Conservation (phyloP, 306 rosid species). For the Potentilla sterilis region DNA sequence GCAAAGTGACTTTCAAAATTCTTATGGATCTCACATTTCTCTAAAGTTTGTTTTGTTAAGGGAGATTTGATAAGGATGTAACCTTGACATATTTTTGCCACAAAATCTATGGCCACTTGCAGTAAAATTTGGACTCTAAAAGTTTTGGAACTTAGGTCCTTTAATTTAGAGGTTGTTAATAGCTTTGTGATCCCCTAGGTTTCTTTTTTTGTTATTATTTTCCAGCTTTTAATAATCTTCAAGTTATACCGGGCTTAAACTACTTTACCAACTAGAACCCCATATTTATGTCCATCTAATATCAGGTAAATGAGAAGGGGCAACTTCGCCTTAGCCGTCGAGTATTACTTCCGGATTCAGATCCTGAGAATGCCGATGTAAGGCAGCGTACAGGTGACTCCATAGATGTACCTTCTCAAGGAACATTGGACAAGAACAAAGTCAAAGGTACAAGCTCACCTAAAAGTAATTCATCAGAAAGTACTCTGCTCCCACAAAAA, state of each 20-base stretch:
- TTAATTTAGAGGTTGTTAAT: not conserved
- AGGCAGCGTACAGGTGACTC: slow-evolving; percentile 39
- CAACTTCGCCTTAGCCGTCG: slow-evolving; percentile 93
- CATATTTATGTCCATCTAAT: slow-evolving; percentile 26
- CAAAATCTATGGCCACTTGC: not conserved
- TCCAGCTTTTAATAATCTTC: not conserved
- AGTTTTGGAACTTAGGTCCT: not conserved
- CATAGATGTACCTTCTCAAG: slow-evolving; percentile 23
- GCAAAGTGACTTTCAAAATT: not conserved
- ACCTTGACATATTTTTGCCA: not conserved
- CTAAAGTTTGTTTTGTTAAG: not conserved
- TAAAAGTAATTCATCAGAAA: slow-evolving; percentile 43
- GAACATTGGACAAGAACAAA: slow-evolving; percentile 33
- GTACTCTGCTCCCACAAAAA: slow-evolving; percentile 45
- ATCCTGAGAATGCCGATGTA: slow-evolving; percentile 40
- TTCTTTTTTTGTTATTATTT: not conserved
- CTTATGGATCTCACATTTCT: not conserved
- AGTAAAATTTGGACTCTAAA: not conserved
- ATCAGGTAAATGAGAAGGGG: slow-evolving; percentile 84
- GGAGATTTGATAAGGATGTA: not conserved
- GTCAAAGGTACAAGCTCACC: slow-evolving; percentile 35
- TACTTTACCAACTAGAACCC: slow-evolving; percentile 1
- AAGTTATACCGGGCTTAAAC: slow-evolving; percentile 15
- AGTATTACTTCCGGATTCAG: slow-evolving; percentile 75
- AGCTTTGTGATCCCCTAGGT: not conserved